Evolutionary conservation across 2,329 filamentous ascomycete species (phyloP).

Genomic region (Diaporthe citri): DNA sequence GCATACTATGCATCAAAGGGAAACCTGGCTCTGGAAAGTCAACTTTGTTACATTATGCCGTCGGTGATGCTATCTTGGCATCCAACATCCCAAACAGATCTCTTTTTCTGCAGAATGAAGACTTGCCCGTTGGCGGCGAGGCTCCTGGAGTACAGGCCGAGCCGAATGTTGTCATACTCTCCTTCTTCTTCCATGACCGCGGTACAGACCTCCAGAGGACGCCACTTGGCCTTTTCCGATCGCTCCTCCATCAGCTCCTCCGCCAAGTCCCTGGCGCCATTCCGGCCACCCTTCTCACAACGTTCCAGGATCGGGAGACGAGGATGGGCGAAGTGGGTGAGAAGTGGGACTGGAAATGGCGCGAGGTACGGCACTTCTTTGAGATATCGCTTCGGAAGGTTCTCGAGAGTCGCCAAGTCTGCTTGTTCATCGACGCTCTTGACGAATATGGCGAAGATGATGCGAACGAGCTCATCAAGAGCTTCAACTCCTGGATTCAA

Average conservation of each 20-base stretch:
- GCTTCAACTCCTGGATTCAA: conserved; percentile 45
- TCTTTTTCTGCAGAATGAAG: neutral
- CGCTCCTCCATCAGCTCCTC: conserved; percentile 51
- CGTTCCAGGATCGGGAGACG: conserved; percentile 38
- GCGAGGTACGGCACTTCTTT: conserved; percentile 44
- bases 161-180: conserved; percentile 39
- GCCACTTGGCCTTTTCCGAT: conserved; percentile 51
- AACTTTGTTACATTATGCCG: conserved; percentile 48
- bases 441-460: conserved; percentile 50
- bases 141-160: neutral
- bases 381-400: conserved; percentile 42
- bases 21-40: conserved; percentile 49
- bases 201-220: conserved; percentile 50
- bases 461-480: conserved; percentile 42
- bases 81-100: neutral
- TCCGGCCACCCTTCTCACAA: conserved; percentile 38
- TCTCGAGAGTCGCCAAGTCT: conserved; percentile 42
- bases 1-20: conserved; percentile 54
- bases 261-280: conserved; percentile 43
- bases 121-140: neutral
- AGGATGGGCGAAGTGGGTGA: conserved; percentile 39
- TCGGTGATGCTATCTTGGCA: conserved; percentile 38
- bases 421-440: conserved; percentile 52
- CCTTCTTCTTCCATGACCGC: conserved; percentile 54
- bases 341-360: conserved; percentile 47